Evolutionary conservation across 306 rosid genomes (phyloP), one percentile per base, ranked within the genome.

Genomic region (Quercus robur): DNA sequence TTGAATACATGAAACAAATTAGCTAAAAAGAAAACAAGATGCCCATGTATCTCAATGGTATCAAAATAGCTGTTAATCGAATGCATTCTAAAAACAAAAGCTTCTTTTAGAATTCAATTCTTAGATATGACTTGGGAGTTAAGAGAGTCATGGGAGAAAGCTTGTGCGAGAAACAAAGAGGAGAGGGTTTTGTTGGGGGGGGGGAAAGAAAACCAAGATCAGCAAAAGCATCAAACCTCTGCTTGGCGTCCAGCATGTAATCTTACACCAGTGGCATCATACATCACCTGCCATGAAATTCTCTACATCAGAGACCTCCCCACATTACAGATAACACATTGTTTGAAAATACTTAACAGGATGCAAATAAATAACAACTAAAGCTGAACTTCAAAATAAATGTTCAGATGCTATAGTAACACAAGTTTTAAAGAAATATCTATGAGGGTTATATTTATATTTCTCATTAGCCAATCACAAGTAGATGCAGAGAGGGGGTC

Each of bases 231-330:
- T 70, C 89, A 72, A 86, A 95, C 99, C 99, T 95, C 99, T 61
- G 99, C 99, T 88, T 95, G 99, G 82, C 98, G 99, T 81, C 99
- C 99, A 14, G 99, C 99, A 55, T 95, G 99, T 84, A 93, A 80
- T 87, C 99, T 93, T 72, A 95, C 97, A 73, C 99, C 99, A 70
- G 99, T 95, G 75, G 99, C 98, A 90, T 95, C 99, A 85, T 95
- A 95, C 99, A 95, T 93, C 52, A 95, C 99, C 99, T 95, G 94
- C 81, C 83, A 90, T 63, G 55, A 86, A 68, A 73, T 54, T 80
- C 75, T 77, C 49, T 30, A 74, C 58, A 80, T 93, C 68, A 94
- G 79, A 85, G 55, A 80, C 84, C 61, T 17, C 23, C 80, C 7
- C 59, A 52, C 64, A 77, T 46, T 44, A 17, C 70, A 67, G 56